Base-by-base conservation (phyloP, 164 flowering plant genomes). In the Stephania cephalantha region DNA sequence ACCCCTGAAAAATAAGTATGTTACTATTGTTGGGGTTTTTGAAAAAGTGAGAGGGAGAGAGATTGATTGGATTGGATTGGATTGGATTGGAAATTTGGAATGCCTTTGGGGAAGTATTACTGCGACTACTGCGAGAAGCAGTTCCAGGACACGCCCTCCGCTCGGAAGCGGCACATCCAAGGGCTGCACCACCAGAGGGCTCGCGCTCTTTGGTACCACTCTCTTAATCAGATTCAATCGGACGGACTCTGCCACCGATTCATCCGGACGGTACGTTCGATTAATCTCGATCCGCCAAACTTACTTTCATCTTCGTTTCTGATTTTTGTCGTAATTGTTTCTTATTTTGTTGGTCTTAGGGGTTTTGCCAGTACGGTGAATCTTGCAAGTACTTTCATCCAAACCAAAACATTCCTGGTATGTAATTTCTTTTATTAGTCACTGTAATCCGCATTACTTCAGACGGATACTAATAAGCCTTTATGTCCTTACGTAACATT, bases 81-180 rank as follows among this genome's bases (percentile, higher is more conserved):
- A 20, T 69, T 13, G 0, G 29, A 74, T 65, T 67, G 69, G 25
- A 25, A 25, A 25, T 0, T 25, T 25, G 25, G 25, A 69, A 81
- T 92, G 97, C 90, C 93, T 50, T 50, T 89, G 80, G 89, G 87
- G 71, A 93, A 91, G 78, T 93, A 90, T 77, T 81, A 89, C 82
- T 95, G 99, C 82, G 99, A 95, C 68, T 95, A 95, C 82, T 95
- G 99, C 83, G 95, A 93, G 80, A 93, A 95, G 80, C 82, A 91
- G 70, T 95, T 95, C 80, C 91, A 90, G 72, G 96, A 95, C 80
- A 95, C 96, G 9, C 79, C 90, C 0, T 77, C 77, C 6, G 92
- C 96, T 17, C 79, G 98, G 18, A 91, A 81, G 79, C 91, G 98
- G 81, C 99, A 95, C 78, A 87, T 92, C 53, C 90, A 86, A 46